Evolutionary conservation across 805 yeast species (phyloP).

Genomic region (Tetrapisispora iriomotensis): DNA sequence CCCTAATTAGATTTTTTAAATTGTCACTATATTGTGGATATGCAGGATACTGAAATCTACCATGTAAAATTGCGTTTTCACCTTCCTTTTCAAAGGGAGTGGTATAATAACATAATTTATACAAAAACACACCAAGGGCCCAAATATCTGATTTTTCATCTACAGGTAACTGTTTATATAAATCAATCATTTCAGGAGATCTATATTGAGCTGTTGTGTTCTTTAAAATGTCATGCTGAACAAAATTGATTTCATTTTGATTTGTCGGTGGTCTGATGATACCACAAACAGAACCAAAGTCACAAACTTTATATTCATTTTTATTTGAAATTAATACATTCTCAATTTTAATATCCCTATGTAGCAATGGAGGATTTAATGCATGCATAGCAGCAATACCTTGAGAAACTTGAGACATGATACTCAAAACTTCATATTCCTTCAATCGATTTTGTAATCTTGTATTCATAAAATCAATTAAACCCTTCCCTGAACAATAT

Average conservation of each 20-base stretch:
- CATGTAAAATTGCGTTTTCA: constrained; percentile 54
- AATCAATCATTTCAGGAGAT: constrained; percentile 76
- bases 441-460: constrained; percentile 54
- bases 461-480: constrained; percentile 73
- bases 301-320: constrained; percentile 61
- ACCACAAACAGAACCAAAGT: constrained; percentile 72
- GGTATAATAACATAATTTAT: constrained; percentile 69
- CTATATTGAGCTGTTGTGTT: constrained; percentile 83
- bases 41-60: constrained; percentile 43
- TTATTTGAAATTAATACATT: constrained; percentile 57
- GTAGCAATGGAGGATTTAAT: constrained; percentile 58
- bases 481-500: constrained; percentile 64
- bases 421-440: constrained; percentile 57
- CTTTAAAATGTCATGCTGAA: constrained; percentile 61
- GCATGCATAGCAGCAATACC: constrained; percentile 76
- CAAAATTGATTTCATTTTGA: constrained; percentile 46
- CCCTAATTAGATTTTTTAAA: constrained; percentile 54
- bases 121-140: constrained; percentile 75
- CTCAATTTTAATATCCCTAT: constrained; percentile 76
- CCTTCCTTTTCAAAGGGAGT: constrained; percentile 70
- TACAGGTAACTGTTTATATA: constrained; percentile 56
- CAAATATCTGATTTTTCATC: constrained; percentile 79
- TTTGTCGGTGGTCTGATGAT: constrained; percentile 54
- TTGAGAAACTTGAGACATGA: constrained; percentile 59
- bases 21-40: constrained; percentile 52